Evolutionary conservation across 805 yeast genomes (phyloP).

Genomic region (Kregervanrija fluxuum): DNA sequence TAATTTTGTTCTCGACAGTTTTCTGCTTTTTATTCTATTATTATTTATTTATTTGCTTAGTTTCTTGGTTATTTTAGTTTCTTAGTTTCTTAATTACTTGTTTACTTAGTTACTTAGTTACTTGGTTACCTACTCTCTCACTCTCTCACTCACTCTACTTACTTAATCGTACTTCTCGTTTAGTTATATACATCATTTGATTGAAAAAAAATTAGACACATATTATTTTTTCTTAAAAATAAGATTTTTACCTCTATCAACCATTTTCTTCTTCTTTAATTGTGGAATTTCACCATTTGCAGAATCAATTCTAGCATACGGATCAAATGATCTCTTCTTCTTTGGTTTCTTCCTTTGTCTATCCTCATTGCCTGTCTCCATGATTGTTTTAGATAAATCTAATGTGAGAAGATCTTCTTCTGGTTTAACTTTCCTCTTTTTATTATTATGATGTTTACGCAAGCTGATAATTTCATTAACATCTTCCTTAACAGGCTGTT

Average conservation of each 20-base stretch:
- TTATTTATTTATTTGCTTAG: background rate
- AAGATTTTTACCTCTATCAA: conserved; percentile 21
- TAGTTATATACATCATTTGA: background rate
- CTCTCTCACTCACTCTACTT: too few species aligned
- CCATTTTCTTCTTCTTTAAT: conserved; percentile 21
- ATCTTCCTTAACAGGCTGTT: conserved; percentile 11
- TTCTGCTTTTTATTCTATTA: background rate
- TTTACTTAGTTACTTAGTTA: background rate
- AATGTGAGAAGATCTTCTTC: conserved; percentile 23
- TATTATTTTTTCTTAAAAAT: conserved; percentile 21
- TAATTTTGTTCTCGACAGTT: background rate
- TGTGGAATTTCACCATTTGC: conserved; percentile 16
- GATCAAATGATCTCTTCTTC: conserved; percentile 46
- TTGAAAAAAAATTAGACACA: background rate
- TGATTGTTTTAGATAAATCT: conserved; percentile 22
- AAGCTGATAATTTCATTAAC: conserved; percentile 26
- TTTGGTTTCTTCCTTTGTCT: conserved; percentile 18
- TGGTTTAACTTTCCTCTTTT: conserved; percentile 3
- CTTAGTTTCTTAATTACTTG: background rate
- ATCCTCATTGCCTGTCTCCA: conserved; percentile 8
- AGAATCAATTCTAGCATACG: conserved; percentile 35
- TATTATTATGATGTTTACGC: conserved; percentile 20
- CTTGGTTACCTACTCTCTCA: too few species aligned
- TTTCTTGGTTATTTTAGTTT: background rate
- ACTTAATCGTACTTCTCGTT: too few species aligned